phyloP scores from a whole-genome alignment of 2,329 filamentous ascomycete genomes.

The Nothophaeocryptopus gaeumannii region DNA sequence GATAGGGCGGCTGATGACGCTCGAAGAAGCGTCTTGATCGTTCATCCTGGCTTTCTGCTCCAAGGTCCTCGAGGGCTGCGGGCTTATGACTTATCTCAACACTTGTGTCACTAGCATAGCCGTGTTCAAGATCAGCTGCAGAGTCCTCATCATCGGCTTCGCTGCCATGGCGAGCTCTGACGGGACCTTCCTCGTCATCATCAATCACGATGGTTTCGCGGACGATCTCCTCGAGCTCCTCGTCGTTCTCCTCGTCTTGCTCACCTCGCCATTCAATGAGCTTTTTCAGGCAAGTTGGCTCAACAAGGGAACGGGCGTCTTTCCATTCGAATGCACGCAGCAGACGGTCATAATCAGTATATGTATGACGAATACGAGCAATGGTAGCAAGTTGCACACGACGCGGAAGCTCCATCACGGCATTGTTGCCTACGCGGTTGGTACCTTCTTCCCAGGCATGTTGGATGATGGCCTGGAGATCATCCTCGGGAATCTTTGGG shows the following conservation, averaged over 20 bases:
- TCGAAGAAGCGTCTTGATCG: conserved; percentile 19
- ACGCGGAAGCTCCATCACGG: conserved; percentile 53
- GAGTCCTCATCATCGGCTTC: conserved; percentile 25
- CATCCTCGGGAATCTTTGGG: conserved; percentile 59
- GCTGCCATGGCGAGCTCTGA: conserved; percentile 5
- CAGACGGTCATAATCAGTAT: conserved; percentile 61
- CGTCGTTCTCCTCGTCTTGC: conserved; percentile 45
- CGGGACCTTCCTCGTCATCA: conserved; percentile 54
- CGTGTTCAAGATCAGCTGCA: conserved; percentile 17
- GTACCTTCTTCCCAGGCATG: conserved; percentile 61
- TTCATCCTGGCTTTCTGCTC: conserved; percentile 30
- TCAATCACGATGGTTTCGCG: conserved; percentile 64
- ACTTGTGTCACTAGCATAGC: conserved; percentile 29
- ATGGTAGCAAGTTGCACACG: conserved; percentile 61
- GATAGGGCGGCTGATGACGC: conserved; percentile 17
- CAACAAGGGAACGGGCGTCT: conserved; percentile 54
- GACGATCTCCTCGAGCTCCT: conserved; percentile 59
- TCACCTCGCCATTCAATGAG: conserved; percentile 63
- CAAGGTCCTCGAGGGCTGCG: conserved; percentile 27
- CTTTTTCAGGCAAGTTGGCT: conserved; percentile 55
- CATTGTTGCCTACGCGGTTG: conserved; percentile 57
- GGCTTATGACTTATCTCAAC: conserved; percentile 31
- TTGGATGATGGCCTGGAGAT: conserved; percentile 57
- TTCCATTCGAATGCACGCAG: conserved; percentile 52
- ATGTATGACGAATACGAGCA: conserved; percentile 60